Evolutionary conservation across 345 rosid genomes (phyloP).

Genomic region (Boechera retrofracta): DNA sequence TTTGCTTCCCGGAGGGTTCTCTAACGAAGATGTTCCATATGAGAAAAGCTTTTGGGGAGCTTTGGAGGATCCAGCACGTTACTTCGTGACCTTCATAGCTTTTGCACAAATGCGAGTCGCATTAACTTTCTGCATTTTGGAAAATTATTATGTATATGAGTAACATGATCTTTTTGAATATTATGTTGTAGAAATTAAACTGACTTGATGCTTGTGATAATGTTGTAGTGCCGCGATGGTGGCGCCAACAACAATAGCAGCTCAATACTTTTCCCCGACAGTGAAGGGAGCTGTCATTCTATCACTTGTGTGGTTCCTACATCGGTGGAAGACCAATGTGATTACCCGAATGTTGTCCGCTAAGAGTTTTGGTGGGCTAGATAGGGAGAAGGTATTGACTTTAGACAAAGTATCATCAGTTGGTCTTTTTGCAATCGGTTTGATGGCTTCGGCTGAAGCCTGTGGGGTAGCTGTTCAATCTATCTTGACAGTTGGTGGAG

Average conservation of each 20-base stretch:
- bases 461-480: slow-evolving; percentile 98
- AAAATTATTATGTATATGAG: not conserved
- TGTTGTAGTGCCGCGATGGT: slow-evolving; percentile 72
- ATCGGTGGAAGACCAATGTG: slow-evolving; percentile 84
- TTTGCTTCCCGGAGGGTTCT: slow-evolving; percentile 52
- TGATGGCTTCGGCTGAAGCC: slow-evolving; percentile 92
- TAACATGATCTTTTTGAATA: not conserved
- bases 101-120: slow-evolving; percentile 74
- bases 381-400: slow-evolving; percentile 70
- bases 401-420: slow-evolving; percentile 82
- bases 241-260: slow-evolving; percentile 83
- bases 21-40: slow-evolving; percentile 59
- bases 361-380: slow-evolving; percentile 53
- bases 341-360: slow-evolving; percentile 59
- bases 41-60: slow-evolving; percentile 91
- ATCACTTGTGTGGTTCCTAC: slow-evolving; percentile 85
- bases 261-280: slow-evolving; percentile 68
- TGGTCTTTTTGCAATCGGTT: slow-evolving; percentile 76
- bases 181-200: not conserved
- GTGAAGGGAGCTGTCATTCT: slow-evolving; percentile 81
- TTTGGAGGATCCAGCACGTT: slow-evolving; percentile 88
- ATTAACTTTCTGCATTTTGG: slow-evolving; percentile 12
- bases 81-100: slow-evolving; percentile 77
- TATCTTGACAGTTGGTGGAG: slow-evolving; percentile 91
- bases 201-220: slow-evolving; percentile 17